These are phyloP conservation scores for Lycium barbarum DNA, from an alignment of 257 asterid species.

Conservation along the genomic window DNA sequence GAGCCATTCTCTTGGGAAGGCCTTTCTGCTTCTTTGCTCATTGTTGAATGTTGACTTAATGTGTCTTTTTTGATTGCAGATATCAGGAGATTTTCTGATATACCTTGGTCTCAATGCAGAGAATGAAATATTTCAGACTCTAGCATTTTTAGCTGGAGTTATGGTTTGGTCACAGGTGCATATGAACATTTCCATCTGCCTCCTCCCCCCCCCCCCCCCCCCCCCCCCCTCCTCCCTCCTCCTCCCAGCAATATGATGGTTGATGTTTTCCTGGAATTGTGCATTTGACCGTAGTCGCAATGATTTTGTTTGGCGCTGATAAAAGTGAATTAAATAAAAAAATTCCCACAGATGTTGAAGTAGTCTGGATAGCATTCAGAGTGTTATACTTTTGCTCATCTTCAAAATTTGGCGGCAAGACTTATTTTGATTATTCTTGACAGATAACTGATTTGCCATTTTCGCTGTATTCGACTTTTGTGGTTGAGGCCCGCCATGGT, in stretches of 20 bases:
- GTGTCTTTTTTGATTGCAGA: slow-evolving; percentile 45
- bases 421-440: slow-evolving; percentile 28
- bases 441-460: slow-evolving; percentile 95
- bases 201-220: neutral
- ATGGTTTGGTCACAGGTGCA: slow-evolving; percentile 92
- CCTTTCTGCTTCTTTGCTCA: neutral
- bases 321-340: neutral
- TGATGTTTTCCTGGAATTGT: neutral
- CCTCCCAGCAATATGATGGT: neutral
- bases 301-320: neutral
- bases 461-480: slow-evolving; percentile 88
- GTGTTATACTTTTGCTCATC: neutral
- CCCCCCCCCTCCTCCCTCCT: neutral
- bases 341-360: neutral
- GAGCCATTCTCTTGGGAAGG: slow-evolving; percentile 22
- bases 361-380: neutral
- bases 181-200: neutral
- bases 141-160: slow-evolving; percentile 86
- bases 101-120: slow-evolving; percentile 69
- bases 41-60: neutral
- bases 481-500: slow-evolving; percentile 93
- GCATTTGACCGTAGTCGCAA: neutral
- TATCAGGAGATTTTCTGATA: slow-evolving; percentile 67
- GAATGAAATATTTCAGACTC: slow-evolving; percentile 82
- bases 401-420: neutral